A percentile compares a stretch with the other conserved stretches of the same genome.
Evolutionary conservation across 768 basidiomycete species (phyloP).

Genomic region (Pleurotus sapidus): DNA sequence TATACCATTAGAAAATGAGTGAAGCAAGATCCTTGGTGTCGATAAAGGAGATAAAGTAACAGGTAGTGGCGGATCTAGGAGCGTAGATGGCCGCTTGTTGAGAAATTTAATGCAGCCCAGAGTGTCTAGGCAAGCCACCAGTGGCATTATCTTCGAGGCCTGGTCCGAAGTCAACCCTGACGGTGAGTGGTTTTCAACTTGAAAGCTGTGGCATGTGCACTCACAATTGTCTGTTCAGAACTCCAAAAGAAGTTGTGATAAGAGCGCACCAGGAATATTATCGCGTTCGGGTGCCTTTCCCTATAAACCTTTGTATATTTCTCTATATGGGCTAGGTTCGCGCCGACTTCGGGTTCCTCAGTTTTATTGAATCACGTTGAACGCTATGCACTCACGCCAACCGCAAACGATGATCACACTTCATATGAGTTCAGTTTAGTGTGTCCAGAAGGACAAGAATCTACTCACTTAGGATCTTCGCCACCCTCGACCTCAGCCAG

Average conservation of each 20-base stretch:
- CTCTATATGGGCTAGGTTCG: constrained; percentile 37
- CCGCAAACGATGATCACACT: constrained; percentile 43
- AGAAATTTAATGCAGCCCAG: constrained; percentile 29
- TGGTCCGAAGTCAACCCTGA: constrained; percentile 8
- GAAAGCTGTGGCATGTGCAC: constrained; percentile 6
- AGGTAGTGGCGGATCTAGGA: neutral
- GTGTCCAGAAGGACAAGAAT: neutral
- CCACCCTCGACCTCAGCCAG: neutral
- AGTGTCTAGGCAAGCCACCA: constrained; percentile 32
- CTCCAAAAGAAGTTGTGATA: constrained; percentile 34
- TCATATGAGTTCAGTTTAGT: neutral
- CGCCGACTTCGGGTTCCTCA: constrained; percentile 33
- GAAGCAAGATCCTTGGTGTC: constrained; percentile 36
- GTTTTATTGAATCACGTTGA: neutral
- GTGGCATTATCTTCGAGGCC: constrained; percentile 30
- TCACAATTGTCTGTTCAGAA: constrained; percentile 25
- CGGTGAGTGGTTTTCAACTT: too few relatives aligned
- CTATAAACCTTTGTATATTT: constrained; percentile 42
- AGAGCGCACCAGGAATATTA: constrained; percentile 37
- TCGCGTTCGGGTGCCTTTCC: constrained; percentile 39
- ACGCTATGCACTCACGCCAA: constrained; percentile 37
- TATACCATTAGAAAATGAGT: constrained; percentile 49
- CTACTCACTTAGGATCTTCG: neutral
- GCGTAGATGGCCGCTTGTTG: neutral
- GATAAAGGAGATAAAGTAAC: neutral